Base-by-base conservation (phyloP, 805 yeast species). In the Candida sphagnicola region DNA sequence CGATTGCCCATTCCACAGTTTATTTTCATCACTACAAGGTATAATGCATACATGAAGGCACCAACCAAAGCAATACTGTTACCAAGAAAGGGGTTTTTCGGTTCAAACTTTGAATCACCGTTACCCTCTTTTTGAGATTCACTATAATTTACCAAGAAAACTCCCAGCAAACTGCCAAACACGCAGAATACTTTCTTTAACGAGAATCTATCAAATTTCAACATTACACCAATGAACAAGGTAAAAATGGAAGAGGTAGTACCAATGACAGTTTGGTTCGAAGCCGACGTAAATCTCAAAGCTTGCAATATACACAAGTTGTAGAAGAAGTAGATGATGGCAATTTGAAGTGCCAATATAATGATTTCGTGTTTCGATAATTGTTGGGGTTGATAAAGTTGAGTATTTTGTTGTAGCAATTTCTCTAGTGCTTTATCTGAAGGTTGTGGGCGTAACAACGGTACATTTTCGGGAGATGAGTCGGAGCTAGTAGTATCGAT, bases 201-300 rank as follows among this genome's bases (percentile, higher is more conserved):
- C 12, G 75, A 54, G 43, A 76, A 62, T 5, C 49, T 47, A 39
- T 76, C 82, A 14, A 72, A 67, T 18, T 60, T 59, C 15, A 64
- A 49, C 8, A 57, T 15, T 2, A 55, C 60, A 1, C 80, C 77
- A 15, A 74, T 53, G 12, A 74, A 45, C 25, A 76, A 54, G 0
- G 80, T 73, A 49, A 74, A 76, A 3, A 74, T 61, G 11, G 80
- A 70, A 3, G 79, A 66, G 1, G 78, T 68, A 2, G 80, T 69
- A 5, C 77, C 67, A 13, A 76, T 49, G 8, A 75, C 71, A 0
- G 80, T 71, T 46, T 68, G 75, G 46, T 74, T 75, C 15, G 80
- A 70, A 0, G 79, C 77, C 8, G 76, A 66, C 0, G 82, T 76
- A 47, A 62, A 76, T 43, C 62, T 62, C 32, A 76, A 58, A 2